phyloP scores from a whole-genome alignment of 805 yeast genomes.

The Hanseniaspora valbyensis region DNA sequence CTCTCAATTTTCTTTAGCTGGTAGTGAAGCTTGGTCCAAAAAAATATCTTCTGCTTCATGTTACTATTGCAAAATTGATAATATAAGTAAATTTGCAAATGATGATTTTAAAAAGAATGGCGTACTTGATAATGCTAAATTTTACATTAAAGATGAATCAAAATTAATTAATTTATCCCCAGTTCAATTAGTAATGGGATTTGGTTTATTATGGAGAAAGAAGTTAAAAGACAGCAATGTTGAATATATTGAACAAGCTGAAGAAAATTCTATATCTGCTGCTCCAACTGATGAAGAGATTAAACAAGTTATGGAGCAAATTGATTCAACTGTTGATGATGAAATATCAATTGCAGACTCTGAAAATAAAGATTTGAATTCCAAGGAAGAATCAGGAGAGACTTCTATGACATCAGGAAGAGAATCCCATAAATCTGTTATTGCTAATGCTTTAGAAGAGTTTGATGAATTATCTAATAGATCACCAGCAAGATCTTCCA shows the following conservation, averaged over 20 bases:
- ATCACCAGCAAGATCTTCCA: not conserved
- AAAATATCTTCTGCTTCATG: constrained; percentile 46
- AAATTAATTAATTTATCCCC: constrained; percentile 60
- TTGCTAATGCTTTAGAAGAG: constrained; percentile 13
- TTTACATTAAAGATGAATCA: constrained; percentile 42
- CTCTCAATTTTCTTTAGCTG: constrained; percentile 68
- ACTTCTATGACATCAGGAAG: constrained; percentile 13
- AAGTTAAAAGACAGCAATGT: constrained; percentile 33
- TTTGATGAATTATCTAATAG: constrained; percentile 15
- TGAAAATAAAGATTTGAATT: not conserved
- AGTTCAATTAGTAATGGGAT: constrained; percentile 79
- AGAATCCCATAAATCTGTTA: not conserved
- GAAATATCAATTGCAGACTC: constrained; percentile 10
- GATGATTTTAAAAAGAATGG: constrained; percentile 34
- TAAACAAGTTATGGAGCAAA: not conserved
- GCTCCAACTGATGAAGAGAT: constrained; percentile 5
- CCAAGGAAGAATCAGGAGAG: constrained; percentile 4
- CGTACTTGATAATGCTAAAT: constrained; percentile 50
- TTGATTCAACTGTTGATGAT: constrained; percentile 11
- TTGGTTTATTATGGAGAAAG: constrained; percentile 66
- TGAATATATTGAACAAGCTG: constrained; percentile 16
- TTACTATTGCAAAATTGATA: constrained; percentile 67
- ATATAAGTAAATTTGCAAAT: constrained; percentile 58
- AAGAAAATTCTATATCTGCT: not conserved
- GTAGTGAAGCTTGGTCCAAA: constrained; percentile 83